Evolutionary conservation across 140 eudicot species (phyloP).

Genomic region (Bidens hawaiensis): DNA sequence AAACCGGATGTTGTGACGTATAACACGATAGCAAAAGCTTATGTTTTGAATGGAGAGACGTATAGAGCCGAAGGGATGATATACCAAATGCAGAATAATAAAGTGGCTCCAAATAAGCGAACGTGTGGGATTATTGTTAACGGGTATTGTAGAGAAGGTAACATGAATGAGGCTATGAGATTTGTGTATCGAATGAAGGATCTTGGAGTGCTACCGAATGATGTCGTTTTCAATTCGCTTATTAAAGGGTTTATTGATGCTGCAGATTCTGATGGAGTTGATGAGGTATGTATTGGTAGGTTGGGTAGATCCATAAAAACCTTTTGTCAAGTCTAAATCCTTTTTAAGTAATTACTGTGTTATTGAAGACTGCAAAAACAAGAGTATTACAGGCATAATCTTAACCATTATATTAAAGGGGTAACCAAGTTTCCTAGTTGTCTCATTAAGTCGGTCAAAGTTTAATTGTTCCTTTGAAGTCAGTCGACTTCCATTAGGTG

Average conservation of each 20-base stretch:
- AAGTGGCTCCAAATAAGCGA: conserved; percentile 67
- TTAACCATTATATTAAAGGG: neutral
- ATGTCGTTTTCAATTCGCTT: conserved; percentile 80
- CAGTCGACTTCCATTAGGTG: too few relatives aligned
- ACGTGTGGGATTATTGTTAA: conserved; percentile 88
- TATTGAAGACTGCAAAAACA: neutral
- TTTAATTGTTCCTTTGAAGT: too few relatives aligned
- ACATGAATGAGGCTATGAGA: conserved; percentile 79
- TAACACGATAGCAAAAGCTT: conserved; percentile 81
- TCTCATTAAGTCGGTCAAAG: too few relatives aligned
- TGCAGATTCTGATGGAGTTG: conserved; percentile 75
- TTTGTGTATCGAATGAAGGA: conserved; percentile 78
- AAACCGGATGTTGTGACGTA: conserved; percentile 87
- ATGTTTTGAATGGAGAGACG: conserved; percentile 71
- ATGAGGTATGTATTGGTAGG: conserved; percentile 73
- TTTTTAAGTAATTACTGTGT: neutral
- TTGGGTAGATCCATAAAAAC: too few relatives aligned
- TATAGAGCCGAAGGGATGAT: conserved; percentile 77
- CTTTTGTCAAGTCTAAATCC: too few relatives aligned
- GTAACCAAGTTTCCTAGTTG: too few relatives aligned
- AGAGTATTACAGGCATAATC: neutral
- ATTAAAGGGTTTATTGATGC: conserved; percentile 77
- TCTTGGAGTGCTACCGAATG: conserved; percentile 66
- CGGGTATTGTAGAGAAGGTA: conserved; percentile 82
- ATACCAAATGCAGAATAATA: conserved; percentile 51